phyloP scores from a whole-genome alignment of 2,329 filamentous ascomycete genomes.

The Pestalotiopsis sp. region DNA sequence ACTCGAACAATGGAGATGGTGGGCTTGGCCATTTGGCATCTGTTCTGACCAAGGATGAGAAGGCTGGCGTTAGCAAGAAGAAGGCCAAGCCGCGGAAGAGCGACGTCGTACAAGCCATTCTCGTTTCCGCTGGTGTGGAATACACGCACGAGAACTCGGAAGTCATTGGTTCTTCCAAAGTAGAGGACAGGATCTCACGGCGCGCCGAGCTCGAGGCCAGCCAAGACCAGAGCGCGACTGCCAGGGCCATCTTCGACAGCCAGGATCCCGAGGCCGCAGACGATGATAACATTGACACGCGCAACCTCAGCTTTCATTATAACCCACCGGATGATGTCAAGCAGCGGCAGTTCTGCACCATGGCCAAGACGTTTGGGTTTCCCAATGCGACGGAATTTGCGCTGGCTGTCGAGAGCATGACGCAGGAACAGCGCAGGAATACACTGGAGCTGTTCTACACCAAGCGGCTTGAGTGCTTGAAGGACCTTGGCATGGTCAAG shows the following conservation, averaged over 20 bases:
- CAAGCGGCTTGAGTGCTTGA: slow-evolving; percentile 58
- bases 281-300: slow-evolving; percentile 24
- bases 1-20: slow-evolving; percentile 61
- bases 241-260: slow-evolving; percentile 56
- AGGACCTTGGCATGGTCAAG: slow-evolving; percentile 28
- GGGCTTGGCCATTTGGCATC: slow-evolving; percentile 75
- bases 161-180: slow-evolving; percentile 86
- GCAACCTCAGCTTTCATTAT: slow-evolving; percentile 53
- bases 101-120: slow-evolving; percentile 86
- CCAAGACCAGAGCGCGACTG: slow-evolving; percentile 49
- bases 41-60: slow-evolving; percentile 50
- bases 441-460: slow-evolving; percentile 82
- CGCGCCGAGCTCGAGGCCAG: slow-evolving; percentile 66
- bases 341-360: slow-evolving; percentile 84
- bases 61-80: slow-evolving; percentile 41
- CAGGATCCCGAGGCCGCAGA: slow-evolving; percentile 35
- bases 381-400: slow-evolving; percentile 81
- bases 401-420: slow-evolving; percentile 87
- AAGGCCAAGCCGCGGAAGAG: slow-evolving; percentile 46
- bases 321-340: slow-evolving; percentile 76
- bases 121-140: slow-evolving; percentile 84
- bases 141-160: slow-evolving; percentile 98
- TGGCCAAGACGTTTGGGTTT: slow-evolving; percentile 82
- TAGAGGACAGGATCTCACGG: slow-evolving; percentile 84
- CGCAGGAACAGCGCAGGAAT: slow-evolving; percentile 76